Evolutionary conservation across 805 yeast species (phyloP).

Genomic region (Yarrowia sp.): DNA sequence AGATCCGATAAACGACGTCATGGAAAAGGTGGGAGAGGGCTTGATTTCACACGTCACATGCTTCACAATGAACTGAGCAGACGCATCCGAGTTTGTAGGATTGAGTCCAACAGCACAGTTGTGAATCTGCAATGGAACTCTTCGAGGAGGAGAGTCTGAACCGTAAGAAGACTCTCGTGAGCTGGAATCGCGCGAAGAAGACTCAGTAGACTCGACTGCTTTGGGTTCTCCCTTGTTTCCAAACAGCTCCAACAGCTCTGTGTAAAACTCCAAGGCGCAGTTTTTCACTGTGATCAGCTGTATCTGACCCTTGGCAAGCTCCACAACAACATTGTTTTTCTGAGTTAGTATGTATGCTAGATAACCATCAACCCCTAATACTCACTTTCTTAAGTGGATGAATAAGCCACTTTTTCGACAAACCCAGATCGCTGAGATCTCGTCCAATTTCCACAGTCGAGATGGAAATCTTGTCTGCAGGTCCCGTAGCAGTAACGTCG

Average conservation of each 20-base stretch:
- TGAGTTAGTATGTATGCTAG: not conserved
- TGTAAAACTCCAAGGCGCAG: slow-evolving; percentile 43
- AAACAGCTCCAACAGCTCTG: slow-evolving; percentile 54
- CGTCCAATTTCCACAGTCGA: slow-evolving; percentile 1
- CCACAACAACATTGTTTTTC: slow-evolving; percentile 35
- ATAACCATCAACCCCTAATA: not conserved
- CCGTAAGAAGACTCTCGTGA: not conserved
- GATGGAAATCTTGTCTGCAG: not conserved
- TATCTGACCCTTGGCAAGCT: slow-evolving; percentile 40
- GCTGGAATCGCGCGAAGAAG: not conserved
- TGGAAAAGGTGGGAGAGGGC: not conserved
- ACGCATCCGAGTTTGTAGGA: not conserved
- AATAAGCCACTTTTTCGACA: not conserved
- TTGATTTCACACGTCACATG: slow-evolving; percentile 2
- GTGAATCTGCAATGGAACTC: slow-evolving; percentile 3
- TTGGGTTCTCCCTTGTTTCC: slow-evolving; percentile 30
- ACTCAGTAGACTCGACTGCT: not conserved
- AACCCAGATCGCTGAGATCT: not conserved
- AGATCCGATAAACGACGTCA: slow-evolving; percentile 12
- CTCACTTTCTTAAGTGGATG: slow-evolving; percentile 13
- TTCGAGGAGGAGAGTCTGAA: not conserved
- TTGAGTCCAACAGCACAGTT: slow-evolving; percentile 5
- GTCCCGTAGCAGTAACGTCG: not conserved
- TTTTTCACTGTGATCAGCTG: slow-evolving; percentile 50
- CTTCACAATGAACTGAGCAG: slow-evolving; percentile 10